These are phyloP conservation scores for Pascua guehoae DNA, from an alignment of 1,284 basidiomycete species.

Conservation along the genomic window DNA sequence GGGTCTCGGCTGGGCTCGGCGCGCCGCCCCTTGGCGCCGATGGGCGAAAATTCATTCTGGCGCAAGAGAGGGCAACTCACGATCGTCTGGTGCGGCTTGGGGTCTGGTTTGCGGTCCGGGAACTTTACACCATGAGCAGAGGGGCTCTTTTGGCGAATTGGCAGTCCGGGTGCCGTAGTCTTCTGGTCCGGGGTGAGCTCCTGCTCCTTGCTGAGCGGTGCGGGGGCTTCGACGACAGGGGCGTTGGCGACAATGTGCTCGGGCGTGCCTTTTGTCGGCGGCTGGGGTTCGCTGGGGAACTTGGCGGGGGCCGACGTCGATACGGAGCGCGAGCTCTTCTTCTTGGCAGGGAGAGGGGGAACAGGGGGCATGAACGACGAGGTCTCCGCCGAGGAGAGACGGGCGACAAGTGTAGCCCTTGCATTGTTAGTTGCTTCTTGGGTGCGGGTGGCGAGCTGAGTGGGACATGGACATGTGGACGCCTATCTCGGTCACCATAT, in stretches of 20 bases:
- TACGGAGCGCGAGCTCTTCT: not conserved
- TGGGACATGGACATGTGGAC: not conserved
- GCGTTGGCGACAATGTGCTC: slow-evolving; percentile 7
- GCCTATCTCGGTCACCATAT: not conserved
- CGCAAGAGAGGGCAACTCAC: slow-evolving; percentile 23
- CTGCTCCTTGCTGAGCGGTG: slow-evolving; percentile 6
- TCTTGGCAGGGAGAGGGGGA: slow-evolving; percentile 22
- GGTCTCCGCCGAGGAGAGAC: slow-evolving; percentile 37
- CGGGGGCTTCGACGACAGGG: not conserved
- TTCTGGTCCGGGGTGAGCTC: slow-evolving; percentile 26
- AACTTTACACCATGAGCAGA: slow-evolving; percentile 8
- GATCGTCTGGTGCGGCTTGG: slow-evolving; percentile 31
- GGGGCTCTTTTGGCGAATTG: slow-evolving; percentile 8
- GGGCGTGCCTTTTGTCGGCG: not conserved
- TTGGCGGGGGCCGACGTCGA: slow-evolving; percentile 24
- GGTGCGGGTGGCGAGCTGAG: not conserved
- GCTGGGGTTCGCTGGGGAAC: too few relatives aligned
- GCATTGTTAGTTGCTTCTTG: not conserved
- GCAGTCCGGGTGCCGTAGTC: slow-evolving; percentile 39
- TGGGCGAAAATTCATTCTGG: not conserved
- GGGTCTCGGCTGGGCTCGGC: not conserved
- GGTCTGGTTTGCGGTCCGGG: slow-evolving; percentile 17
- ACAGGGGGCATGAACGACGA: slow-evolving; percentile 35
- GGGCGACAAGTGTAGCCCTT: slow-evolving; percentile 36
- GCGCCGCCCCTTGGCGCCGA: not conserved